phyloP scores from a whole-genome alignment of 441 rosid species.

The Populus trichocarpa region DNA sequence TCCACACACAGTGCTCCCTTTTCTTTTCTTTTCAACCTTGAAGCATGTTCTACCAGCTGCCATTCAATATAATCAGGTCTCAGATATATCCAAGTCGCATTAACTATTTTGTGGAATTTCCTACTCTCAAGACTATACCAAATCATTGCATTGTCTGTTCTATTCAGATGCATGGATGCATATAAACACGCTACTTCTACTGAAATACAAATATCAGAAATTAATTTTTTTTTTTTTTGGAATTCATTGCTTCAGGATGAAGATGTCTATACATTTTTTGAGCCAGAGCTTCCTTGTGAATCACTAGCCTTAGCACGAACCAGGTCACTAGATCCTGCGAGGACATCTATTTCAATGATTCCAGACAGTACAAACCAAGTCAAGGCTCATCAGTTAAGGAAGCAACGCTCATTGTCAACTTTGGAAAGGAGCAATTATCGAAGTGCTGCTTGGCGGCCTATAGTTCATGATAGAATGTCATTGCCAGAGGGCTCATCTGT shows the following conservation, averaged over 20 bases:
- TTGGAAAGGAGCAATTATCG: constrained; percentile 35
- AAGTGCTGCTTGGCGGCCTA: constrained; percentile 38
- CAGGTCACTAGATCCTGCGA: constrained; percentile 30
- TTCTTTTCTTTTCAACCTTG: neutral
- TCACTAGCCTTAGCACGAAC: constrained; percentile 20
- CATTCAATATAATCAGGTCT: no score
- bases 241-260: constrained; percentile 51
- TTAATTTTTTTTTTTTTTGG: no score
- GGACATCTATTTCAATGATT: constrained; percentile 30
- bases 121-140: neutral
- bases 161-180: neutral
- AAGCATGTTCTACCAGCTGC: neutral
- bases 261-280: constrained; percentile 69
- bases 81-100: neutral
- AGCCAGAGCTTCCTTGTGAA: constrained; percentile 63
- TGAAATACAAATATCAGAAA: neutral
- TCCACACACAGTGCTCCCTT: no score
- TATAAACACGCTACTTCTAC: neutral
- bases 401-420: constrained; percentile 51
- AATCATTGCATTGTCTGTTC: no score
- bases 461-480: constrained; percentile 24
- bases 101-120: neutral
- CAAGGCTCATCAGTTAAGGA: constrained; percentile 35
- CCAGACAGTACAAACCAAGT: constrained; percentile 24
- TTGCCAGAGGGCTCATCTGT: constrained; percentile 52